phyloP scores from a whole-genome alignment of 225 moss, liverwort and hornwort genomes.

The Marchantia polymorpha region DNA sequence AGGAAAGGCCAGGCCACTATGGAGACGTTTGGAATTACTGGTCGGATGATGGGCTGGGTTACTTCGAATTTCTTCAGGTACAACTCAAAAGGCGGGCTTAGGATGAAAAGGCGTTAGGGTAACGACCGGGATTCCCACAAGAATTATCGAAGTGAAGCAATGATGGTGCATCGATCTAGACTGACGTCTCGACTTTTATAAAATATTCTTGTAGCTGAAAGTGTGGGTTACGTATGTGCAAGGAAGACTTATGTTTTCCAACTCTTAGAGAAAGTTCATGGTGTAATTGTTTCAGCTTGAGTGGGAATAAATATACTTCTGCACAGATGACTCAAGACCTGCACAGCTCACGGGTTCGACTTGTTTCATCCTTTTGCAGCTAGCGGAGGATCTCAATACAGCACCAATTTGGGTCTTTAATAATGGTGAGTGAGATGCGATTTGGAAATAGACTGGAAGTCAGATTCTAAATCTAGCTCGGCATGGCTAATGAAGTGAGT shows the following conservation, averaged over 20 bases:
- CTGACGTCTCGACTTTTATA: too few species aligned
- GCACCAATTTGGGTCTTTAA: slow-evolving; percentile 93
- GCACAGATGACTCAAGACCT: neutral
- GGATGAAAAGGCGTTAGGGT: neutral
- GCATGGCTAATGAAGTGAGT: neutral
- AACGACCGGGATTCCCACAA: neutral
- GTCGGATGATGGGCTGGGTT: slow-evolving; percentile 94
- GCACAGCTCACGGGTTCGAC: neutral
- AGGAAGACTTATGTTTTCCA: too few species aligned
- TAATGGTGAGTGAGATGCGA: slow-evolving; percentile 53
- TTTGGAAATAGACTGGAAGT: neutral
- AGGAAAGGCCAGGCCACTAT: slow-evolving; percentile 83
- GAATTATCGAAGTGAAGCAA: neutral
- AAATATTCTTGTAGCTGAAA: too few species aligned
- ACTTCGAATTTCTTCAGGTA: slow-evolving; percentile 85
- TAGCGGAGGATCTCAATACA: slow-evolving; percentile 81
- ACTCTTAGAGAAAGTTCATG: too few species aligned
- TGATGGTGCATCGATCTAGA: neutral
- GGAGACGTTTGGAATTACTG: slow-evolving; percentile 96
- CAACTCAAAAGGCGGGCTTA: neutral
- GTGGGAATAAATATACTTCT: too few species aligned
- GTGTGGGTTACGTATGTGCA: too few species aligned
- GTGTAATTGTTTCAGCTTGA: too few species aligned
- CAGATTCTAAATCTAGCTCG: neutral
- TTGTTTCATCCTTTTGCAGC: slow-evolving; percentile 40